Conservation (phyloP, 768 basidiomycete genomes). For the Paxillus rubicundulus region DNA sequence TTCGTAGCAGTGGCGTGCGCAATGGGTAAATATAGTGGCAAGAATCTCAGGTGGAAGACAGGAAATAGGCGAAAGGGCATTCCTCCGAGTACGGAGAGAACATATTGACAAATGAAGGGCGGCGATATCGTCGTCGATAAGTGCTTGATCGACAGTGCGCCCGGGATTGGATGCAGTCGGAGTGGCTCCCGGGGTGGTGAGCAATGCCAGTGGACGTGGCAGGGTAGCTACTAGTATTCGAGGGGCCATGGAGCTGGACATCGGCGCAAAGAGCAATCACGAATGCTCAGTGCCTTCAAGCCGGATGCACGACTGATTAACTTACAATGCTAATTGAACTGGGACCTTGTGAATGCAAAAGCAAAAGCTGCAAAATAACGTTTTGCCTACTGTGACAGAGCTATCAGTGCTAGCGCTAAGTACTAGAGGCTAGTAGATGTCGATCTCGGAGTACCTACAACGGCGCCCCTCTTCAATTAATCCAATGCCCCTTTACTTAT, state of each 20-base stretch:
- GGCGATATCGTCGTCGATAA: constrained; percentile 20
- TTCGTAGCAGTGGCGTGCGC: background rate
- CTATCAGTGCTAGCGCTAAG: too few species aligned
- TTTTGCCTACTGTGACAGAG: too few species aligned
- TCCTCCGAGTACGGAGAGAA: constrained; percentile 16
- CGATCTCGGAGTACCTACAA: too few species aligned
- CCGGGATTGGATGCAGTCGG: background rate
- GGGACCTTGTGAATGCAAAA: background rate
- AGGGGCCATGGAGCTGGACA: background rate
- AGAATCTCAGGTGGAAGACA: constrained; percentile 24
- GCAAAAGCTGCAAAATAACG: background rate
- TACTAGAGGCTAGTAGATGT: too few species aligned
- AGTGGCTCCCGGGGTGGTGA: background rate
- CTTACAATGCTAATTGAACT: background rate
- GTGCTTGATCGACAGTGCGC: background rate
- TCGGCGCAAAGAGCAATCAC: background rate
- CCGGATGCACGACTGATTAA: background rate
- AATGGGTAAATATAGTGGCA: constrained; percentile 19
- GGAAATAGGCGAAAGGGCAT: constrained; percentile 15
- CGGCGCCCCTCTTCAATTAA: too few species aligned
- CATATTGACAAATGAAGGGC: constrained; percentile 11
- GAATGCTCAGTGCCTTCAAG: too few species aligned
- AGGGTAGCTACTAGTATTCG: background rate
- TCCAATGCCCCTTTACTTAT: too few species aligned
- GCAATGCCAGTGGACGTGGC: background rate